These are phyloP conservation scores for Venturia aucupariae DNA, from an alignment of 2,329 filamentous ascomycete genomes.

Conservation along the genomic window DNA sequence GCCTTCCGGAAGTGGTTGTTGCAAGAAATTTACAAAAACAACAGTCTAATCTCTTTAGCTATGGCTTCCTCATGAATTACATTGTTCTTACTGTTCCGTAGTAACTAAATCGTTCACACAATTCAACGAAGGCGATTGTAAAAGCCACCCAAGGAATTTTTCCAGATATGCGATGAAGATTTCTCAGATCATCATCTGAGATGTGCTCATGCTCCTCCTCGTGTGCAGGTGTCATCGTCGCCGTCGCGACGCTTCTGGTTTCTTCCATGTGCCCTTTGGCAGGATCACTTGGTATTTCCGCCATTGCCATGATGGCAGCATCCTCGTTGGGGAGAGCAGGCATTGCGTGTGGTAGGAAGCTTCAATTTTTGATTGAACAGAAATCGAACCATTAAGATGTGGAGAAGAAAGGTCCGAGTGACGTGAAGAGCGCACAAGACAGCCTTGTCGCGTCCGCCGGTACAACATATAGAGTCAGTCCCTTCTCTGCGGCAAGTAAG, in stretches of 20 bases:
- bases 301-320: constrained; percentile 8
- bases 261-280: background rate
- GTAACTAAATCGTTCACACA: constrained; percentile 71
- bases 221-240: background rate
- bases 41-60: constrained; percentile 32
- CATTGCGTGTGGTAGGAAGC: background rate
- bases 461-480: background rate
- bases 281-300: background rate
- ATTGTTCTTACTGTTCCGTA: constrained; percentile 46
- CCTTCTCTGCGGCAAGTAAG: background rate
- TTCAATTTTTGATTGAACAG: background rate
- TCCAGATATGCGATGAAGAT: constrained; percentile 55
- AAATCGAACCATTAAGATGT: background rate
- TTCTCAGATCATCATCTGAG: constrained; percentile 52
- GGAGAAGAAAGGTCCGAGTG: background rate
- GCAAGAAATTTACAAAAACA: constrained; percentile 41
- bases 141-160: constrained; percentile 57
- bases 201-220: background rate
- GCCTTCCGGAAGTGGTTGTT: constrained; percentile 27
- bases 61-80: background rate
- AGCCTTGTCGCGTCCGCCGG: background rate
- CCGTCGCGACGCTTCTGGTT: background rate
- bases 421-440: background rate
- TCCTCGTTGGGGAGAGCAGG: constrained; percentile 3
- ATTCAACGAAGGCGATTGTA: constrained; percentile 62